Evolutionary conservation across 1,284 basidiomycete genomes (phyloP).

Genomic region (Tilletia caries): DNA sequence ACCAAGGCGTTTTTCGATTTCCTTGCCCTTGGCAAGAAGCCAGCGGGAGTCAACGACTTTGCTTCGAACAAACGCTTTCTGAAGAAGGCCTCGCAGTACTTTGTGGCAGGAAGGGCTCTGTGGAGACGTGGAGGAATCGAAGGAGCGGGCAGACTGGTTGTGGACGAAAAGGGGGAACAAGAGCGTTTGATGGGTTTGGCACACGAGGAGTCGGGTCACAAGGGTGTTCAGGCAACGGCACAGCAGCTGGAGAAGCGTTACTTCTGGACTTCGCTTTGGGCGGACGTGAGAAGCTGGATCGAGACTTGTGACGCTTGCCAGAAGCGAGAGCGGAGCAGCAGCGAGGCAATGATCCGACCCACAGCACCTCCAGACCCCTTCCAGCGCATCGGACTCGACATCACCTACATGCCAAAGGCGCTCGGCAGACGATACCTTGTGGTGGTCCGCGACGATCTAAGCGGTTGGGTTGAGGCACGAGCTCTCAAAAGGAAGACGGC

Average conservation of each 20-base stretch:
- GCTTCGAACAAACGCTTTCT: background rate
- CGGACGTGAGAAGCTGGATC: background rate
- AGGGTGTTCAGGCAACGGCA: background rate
- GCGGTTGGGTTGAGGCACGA: slow-evolving; percentile 16
- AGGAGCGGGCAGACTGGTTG: background rate
- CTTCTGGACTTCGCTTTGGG: background rate
- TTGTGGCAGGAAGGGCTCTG: background rate
- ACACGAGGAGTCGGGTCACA: background rate
- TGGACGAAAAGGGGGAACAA: background rate
- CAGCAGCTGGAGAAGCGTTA: background rate
- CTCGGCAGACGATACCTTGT: slow-evolving; percentile 9
- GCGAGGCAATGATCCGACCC: background rate
- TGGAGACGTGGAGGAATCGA: background rate
- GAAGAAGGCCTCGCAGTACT: background rate
- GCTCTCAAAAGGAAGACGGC: slow-evolving; percentile 4
- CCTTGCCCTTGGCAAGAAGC: background rate
- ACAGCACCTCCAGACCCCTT: background rate
- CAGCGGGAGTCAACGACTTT: background rate
- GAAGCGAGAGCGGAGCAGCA: background rate
- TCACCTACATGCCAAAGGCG: slow-evolving; percentile 13
- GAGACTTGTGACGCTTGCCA: background rate
- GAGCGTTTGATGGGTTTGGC: background rate
- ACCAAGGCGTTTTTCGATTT: background rate
- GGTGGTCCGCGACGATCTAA: slow-evolving; percentile 18
- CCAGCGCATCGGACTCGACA: background rate